Percentiles rank a stretch among this genome's conserved stretches.
Evolutionary conservation across 2,329 filamentous ascomycete genomes (phyloP).

Genomic region (Annulohypoxylon truncatum): DNA sequence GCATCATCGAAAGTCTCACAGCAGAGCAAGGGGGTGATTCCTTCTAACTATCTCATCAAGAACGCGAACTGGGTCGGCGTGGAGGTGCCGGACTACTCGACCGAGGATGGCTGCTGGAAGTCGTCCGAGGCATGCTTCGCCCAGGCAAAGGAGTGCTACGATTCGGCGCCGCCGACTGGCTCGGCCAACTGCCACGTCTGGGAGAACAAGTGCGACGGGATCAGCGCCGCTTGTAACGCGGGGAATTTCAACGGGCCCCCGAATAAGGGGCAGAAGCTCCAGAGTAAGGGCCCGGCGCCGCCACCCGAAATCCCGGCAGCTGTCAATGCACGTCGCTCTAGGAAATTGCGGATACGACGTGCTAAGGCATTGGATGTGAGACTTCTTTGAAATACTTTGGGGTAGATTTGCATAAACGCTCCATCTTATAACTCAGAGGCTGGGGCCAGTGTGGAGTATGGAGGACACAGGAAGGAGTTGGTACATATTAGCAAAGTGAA

Average conservation of each 20-base stretch:
- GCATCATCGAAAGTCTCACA: constrained; percentile 37
- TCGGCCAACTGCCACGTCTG: constrained; percentile 69
- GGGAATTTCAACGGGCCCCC: constrained; percentile 62
- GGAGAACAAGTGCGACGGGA: constrained; percentile 68
- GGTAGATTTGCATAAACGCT: no score
- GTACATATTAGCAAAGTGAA: not conserved
- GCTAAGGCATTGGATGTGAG: not conserved
- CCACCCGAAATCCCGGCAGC: constrained; percentile 42
- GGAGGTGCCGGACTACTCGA: constrained; percentile 67
- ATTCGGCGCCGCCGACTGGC: constrained; percentile 68
- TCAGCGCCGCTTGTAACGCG: constrained; percentile 58
- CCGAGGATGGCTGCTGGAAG: constrained; percentile 70
- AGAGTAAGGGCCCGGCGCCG: constrained; percentile 39
- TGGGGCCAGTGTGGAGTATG: constrained; percentile 7
- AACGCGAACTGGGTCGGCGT: constrained; percentile 80
- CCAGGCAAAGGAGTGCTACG: constrained; percentile 71
- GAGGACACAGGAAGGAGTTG: not conserved
- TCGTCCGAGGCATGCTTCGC: constrained; percentile 66
- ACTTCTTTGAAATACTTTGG: not conserved
- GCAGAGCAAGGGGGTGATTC: constrained; percentile 51
- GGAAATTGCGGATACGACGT: constrained; percentile 13
- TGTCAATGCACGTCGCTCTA: constrained; percentile 26
- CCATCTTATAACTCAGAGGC: not conserved
- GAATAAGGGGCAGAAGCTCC: constrained; percentile 54
- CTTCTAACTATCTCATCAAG: constrained; percentile 67